Evolutionary conservation across 2,329 filamentous ascomycete genomes (phyloP).

Genomic region (Balansia obtecta): DNA sequence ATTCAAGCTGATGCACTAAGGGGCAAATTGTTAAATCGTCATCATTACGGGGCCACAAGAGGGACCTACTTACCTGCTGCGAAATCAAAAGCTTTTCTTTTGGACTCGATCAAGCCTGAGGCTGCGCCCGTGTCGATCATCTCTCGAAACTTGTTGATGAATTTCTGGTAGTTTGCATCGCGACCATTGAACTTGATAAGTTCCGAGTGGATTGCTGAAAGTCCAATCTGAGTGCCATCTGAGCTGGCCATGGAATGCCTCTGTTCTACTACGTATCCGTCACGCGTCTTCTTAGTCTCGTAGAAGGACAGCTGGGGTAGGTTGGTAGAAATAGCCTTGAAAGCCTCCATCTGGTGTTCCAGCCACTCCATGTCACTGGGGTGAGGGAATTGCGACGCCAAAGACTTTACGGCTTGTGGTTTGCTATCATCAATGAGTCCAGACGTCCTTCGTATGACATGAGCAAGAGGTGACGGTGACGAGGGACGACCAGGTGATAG

Average conservation of each 20-base stretch:
- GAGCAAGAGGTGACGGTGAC: slow-evolving; percentile 14
- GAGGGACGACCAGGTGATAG: slow-evolving; percentile 12
- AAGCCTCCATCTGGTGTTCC: slow-evolving; percentile 16
- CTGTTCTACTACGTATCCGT: slow-evolving; percentile 15
- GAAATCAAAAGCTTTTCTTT: slow-evolving; percentile 10
- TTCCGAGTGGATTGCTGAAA: slow-evolving; percentile 13
- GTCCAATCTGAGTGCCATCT: slow-evolving; percentile 13
- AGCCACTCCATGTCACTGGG: slow-evolving; percentile 13
- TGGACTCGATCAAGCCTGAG: slow-evolving; percentile 10
- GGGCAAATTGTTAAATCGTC: neutral
- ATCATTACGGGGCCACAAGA: neutral
- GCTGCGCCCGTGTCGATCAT: slow-evolving; percentile 10
- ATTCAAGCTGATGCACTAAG: slow-evolving; percentile 10
- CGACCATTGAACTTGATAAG: slow-evolving; percentile 14
- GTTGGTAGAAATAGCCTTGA: slow-evolving; percentile 14
- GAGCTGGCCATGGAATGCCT: slow-evolving; percentile 14
- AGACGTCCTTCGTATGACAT: slow-evolving; percentile 14
- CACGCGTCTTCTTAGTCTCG: slow-evolving; percentile 13
- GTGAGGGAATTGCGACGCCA: slow-evolving; percentile 6
- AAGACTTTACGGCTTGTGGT: neutral
- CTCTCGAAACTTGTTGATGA: slow-evolving; percentile 12
- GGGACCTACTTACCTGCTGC: slow-evolving; percentile 8
- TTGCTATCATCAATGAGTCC: slow-evolving; percentile 5
- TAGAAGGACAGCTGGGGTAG: slow-evolving; percentile 15
- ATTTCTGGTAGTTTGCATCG: slow-evolving; percentile 14